A percentile compares a stretch with the other conserved stretches of the same genome.
phyloP scores from a whole-genome alignment of 176 grass and related monocot genomes.

The Oryza meyeriana region DNA sequence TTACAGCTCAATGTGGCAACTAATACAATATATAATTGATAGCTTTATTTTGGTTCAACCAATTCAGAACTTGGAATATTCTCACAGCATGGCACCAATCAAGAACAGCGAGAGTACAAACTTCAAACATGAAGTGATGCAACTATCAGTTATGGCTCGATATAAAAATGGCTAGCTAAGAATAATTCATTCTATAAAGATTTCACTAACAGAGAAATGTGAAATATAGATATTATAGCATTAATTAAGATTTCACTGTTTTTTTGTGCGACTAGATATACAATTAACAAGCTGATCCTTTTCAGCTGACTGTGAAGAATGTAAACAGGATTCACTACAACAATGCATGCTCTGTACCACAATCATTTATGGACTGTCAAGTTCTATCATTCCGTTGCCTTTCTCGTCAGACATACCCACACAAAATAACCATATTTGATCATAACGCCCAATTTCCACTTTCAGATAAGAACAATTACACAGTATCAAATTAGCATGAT shows the following conservation, averaged over 20 bases:
- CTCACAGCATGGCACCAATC: background rate
- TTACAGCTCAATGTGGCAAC: background rate
- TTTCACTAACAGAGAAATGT: too few relatives aligned
- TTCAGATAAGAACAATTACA: background rate
- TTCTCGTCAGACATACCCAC: background rate
- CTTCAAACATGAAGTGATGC: too few relatives aligned
- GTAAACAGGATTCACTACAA: background rate
- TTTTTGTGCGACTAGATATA: background rate
- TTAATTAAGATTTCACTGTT: background rate
- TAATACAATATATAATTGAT: background rate
- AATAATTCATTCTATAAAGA: too few relatives aligned
- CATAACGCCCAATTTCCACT: background rate
- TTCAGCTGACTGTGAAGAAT: background rate
- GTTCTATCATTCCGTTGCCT: background rate
- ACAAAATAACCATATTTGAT: background rate
- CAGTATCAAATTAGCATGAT: background rate
- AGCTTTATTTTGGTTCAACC: background rate
- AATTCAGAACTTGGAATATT: background rate
- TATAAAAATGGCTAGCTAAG: too few relatives aligned
- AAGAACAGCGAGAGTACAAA: too few relatives aligned
- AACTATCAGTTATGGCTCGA: too few relatives aligned
- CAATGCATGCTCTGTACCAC: background rate
- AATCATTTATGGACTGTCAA: background rate
- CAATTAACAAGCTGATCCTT: background rate
- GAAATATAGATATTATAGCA: too few relatives aligned